Evolutionary conservation across 345 rosid genomes (phyloP).

Genomic region (Psidium friedrichsthalianum): DNA sequence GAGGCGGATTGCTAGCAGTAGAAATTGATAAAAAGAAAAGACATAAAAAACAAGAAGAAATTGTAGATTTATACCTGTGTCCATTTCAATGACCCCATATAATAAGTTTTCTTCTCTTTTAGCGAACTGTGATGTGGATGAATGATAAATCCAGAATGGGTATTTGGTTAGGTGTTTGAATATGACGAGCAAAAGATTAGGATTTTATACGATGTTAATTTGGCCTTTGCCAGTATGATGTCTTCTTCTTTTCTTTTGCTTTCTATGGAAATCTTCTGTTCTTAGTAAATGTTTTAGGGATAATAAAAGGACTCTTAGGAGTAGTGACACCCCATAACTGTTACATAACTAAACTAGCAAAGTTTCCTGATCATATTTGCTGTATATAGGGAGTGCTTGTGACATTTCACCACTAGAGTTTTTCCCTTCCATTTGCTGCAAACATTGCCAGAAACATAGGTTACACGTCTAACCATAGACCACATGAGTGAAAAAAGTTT

Average conservation of each 20-base stretch:
- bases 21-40: not conserved
- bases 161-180: not conserved
- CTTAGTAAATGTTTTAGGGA: not conserved
- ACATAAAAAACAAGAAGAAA: not conserved
- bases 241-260: not conserved
- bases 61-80: not conserved
- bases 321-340: not conserved
- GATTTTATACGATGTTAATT: not conserved
- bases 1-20: slow-evolving; percentile 19
- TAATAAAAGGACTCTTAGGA: not conserved
- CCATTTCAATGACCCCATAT: not conserved
- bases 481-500: not conserved
- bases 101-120: not conserved
- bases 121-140: not conserved
- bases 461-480: not conserved
- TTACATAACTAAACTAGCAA: not conserved
- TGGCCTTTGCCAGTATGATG: not conserved
- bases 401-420: not conserved
- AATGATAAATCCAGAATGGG: not conserved
- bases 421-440: not conserved
- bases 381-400: not conserved
- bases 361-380: not conserved
- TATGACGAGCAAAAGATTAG: not conserved
- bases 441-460: not conserved
- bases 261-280: not conserved